Percentiles rank a stretch among this genome's conserved stretches.
These are phyloP conservation scores for Didymella pomorum DNA, from an alignment of 2,329 filamentous ascomycete species.

Conservation along the genomic window DNA sequence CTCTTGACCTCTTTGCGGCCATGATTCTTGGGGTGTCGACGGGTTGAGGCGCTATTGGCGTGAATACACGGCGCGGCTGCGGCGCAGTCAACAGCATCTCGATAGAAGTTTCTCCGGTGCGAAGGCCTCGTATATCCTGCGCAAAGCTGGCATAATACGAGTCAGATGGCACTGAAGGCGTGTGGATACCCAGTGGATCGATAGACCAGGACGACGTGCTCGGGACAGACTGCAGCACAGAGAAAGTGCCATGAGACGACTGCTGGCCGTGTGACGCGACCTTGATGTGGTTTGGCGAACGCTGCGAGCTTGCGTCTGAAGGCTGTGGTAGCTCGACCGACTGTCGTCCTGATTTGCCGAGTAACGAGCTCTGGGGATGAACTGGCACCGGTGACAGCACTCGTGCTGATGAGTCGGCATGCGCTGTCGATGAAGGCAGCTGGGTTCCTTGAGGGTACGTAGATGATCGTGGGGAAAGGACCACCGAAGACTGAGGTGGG, in stretches of 20 bases:
- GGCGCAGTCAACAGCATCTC: constrained; percentile 34
- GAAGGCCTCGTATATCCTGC: constrained; percentile 10
- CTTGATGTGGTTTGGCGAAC: constrained; percentile 22
- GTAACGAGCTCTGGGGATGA: constrained; percentile 37
- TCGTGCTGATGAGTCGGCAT: constrained; percentile 33
- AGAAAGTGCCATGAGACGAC: constrained; percentile 55
- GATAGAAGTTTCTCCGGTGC: constrained; percentile 1
- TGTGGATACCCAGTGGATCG: constrained; percentile 53
- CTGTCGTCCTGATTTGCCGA: constrained; percentile 4
- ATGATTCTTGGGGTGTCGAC: constrained; percentile 41
- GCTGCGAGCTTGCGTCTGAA: constrained; percentile 22
- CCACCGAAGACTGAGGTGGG: constrained; percentile 42
- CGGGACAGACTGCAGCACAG: constrained; percentile 51
- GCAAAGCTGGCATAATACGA: constrained; percentile 39
- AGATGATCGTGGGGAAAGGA: constrained; percentile 32
- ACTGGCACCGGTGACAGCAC: constrained; percentile 44
- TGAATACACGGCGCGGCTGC: constrained; percentile 53
- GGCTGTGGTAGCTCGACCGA: constrained; percentile 1
- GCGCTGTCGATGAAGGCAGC: constrained; percentile 28
- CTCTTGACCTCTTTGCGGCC: constrained; percentile 48
- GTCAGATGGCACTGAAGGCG: constrained; percentile 35
- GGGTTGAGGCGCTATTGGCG: constrained; percentile 56
- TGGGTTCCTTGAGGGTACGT: constrained; percentile 36
- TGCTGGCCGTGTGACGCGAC: constrained; percentile 26
- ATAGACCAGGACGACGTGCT: constrained; percentile 51